Base-by-base conservation (phyloP, 495 filamentous ascomycete genomes). In the Xylaria castorea region DNA sequence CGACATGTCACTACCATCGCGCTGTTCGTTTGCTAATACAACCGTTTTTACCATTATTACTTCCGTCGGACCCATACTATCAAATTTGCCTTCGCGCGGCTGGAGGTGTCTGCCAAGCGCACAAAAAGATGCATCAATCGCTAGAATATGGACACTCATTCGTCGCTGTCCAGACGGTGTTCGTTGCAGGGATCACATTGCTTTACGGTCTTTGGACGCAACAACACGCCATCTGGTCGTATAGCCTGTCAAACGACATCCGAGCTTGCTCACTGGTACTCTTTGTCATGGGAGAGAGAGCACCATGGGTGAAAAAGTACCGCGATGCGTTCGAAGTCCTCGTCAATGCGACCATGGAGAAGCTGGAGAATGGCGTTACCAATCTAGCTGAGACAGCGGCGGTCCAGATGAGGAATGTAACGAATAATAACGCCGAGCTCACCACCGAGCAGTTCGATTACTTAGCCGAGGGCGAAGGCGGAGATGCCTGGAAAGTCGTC, bases 341-440 rank as follows among this genome's bases (percentile, higher is more conserved):
- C 3, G 86, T 88, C 42, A 85, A 86, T 61, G 85, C 87, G 7
- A 83, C 85, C 8, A 88, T 88, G 85, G 85, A 88, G 69, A 87
- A 86, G 61, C 74, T 88, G 0, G 76, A 73, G 32, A 69, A 69
- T 5, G 71, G 71, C 18, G 71, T 68, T 1, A 69, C 36, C 25
- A 73, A 69, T 20, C 30, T 73, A 22, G 71, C 55, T 8, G 71
- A 73, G 65, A 64, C 71, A 5, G 71, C 66, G 40, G 71, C 71
- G 4, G 71, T 66, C 16, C 65, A 68, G 46, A 69, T 66, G 64
- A 60, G 46, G 66, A 61, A 67, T 34, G 63, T 60, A 0, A 62
- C 66, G 25, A 68, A 69, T 22, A 69, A 50, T n/a, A 67, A 51
- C 51, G 30, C 70, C 3, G 63, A 72, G 12, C 50, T 48, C 36